These are phyloP conservation scores for Trypanosomatidae sp. DNA, from an alignment of 208 protist genomes.

Conservation along the genomic window DNA sequence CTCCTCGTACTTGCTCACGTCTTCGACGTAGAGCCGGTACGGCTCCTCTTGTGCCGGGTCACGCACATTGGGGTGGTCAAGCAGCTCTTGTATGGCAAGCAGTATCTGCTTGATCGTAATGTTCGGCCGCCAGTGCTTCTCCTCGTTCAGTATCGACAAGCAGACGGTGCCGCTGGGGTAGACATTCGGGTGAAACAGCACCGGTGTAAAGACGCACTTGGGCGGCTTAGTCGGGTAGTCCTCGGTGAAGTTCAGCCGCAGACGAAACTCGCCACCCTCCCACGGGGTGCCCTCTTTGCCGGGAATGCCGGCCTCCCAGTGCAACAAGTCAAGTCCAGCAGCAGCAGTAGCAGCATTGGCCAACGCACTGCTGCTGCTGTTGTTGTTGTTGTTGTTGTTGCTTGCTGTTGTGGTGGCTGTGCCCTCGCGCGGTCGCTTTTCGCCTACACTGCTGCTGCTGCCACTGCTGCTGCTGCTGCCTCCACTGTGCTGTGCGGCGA, in stretches of 20 bases:
- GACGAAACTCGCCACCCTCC: constrained; percentile 93
- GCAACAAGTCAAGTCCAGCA: constrained; percentile 87
- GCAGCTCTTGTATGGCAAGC: constrained; percentile 97
- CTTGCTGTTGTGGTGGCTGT: background rate
- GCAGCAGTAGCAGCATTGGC: constrained; percentile 3
- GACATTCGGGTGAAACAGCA: constrained; percentile 99
- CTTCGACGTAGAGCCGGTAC: constrained; percentile 81
- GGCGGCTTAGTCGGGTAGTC: constrained; percentile 98
- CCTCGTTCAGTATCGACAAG: constrained; percentile 97
- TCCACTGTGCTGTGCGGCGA: no score
- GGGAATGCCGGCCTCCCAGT: constrained; percentile 97
- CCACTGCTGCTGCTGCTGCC: background rate
- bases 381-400: constrained; percentile 2
- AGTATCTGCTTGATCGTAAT: constrained; percentile 98
- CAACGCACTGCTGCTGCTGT: background rate
- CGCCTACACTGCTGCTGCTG: constrained; percentile 1
- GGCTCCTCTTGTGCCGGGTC: constrained; percentile 97
- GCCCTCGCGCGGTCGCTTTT: constrained; percentile 7
- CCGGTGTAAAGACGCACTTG: constrained; percentile 94
- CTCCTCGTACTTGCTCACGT: constrained; percentile 74
- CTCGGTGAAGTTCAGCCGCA: constrained; percentile 93
- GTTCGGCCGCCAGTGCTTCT: constrained; percentile 97
- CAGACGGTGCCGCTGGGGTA: constrained; percentile 98
- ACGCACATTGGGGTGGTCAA: constrained; percentile 96
- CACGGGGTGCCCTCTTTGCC: constrained; percentile 93